Base-by-base conservation (phyloP, 257 asterid genomes). In the Solanum habrochaites region DNA sequence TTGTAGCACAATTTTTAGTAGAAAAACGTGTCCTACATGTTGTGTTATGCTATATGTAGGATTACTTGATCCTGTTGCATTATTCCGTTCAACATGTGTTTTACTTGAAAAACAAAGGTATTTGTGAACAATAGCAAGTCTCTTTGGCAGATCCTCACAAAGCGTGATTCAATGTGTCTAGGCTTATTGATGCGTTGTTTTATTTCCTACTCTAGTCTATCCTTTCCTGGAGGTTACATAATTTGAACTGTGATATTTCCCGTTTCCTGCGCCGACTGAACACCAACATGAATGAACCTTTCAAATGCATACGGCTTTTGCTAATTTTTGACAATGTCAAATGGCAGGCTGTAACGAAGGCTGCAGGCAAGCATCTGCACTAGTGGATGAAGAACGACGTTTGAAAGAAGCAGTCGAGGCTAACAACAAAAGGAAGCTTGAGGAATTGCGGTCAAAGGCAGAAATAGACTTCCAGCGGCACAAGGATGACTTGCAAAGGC, bases 401-500 rank as follows among this genome's bases (percentile, higher is more conserved):
- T 91, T 91, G 35, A 95, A 95, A 89, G 98, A 97, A 90, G 93
- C 95, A 85, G 90, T 94, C 1, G 98, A 95, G 91, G 90, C 94
- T 62, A 94, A 85, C 82, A 93, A 91, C 93, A 97, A 94, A 90
- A 92, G 98, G 73, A 95, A 91, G 89, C 92, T 95, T n/a, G 99
- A 97, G 91, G 93, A 98, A 27, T 88, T 97, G 77, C 96, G 95
- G 11, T 90, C 93, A 23, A 97, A 97, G 91, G 90, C 91, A 56
- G 98, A 97, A 87, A 93, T 95, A 49, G 97, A 97, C 86, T 94
- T 94, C 92, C 98, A 97, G 92, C 98, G 98, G 87, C 97, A 95
- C 84, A 94, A 95, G 89, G 99, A 97, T 85, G 99, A 97, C 83
- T 92, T 95, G 86, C 98, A 90, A 82, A 92, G 98, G 73, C 97